Evolutionary conservation across 2,329 filamentous ascomycete species (phyloP).

Genomic region (Aspergillus hortae): DNA sequence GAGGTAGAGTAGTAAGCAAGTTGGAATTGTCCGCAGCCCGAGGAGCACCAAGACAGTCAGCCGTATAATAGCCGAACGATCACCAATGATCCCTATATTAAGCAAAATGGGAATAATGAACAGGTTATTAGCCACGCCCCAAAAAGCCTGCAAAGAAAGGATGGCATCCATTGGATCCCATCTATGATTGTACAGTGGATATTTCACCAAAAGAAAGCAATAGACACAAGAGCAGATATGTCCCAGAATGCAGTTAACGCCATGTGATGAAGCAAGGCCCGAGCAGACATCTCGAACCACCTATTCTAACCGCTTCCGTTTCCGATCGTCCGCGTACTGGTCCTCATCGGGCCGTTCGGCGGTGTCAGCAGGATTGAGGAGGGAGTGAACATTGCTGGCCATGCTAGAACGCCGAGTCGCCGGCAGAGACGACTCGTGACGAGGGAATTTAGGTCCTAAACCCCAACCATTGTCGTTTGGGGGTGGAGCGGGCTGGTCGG

Average conservation of each 20-base stretch:
- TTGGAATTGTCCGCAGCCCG: slow-evolving; percentile 13
- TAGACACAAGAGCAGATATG: slow-evolving; percentile 1
- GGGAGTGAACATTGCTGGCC: slow-evolving; percentile 65
- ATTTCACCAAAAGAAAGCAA: background rate
- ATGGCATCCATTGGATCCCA: background rate
- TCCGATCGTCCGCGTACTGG: slow-evolving; percentile 56
- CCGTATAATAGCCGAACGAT: too few relatives aligned
- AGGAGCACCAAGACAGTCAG: background rate
- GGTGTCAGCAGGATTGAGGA: slow-evolving; percentile 67
- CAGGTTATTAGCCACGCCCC: background rate
- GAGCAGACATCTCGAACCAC: background rate
- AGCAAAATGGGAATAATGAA: background rate
- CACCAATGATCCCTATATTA: too few relatives aligned
- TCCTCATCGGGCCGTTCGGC: slow-evolving; percentile 64
- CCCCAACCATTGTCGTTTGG: slow-evolving; percentile 56
- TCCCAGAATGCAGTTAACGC: background rate
- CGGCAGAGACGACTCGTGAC: slow-evolving; percentile 45
- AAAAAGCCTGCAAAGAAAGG: background rate
- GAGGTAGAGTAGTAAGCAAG: slow-evolving; percentile 8
- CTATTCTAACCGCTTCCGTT: slow-evolving; percentile 56
- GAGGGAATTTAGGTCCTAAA: slow-evolving; percentile 42
- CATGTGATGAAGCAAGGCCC: background rate
- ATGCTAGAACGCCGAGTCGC: slow-evolving; percentile 67
- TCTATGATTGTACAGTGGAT: slow-evolving; percentile 1
- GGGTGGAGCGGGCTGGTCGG: slow-evolving; percentile 48